Evolutionary conservation across 2,329 filamentous ascomycete genomes (phyloP), one percentile per base, ranked within the genome.

Genomic region (Penicillium sp.): DNA sequence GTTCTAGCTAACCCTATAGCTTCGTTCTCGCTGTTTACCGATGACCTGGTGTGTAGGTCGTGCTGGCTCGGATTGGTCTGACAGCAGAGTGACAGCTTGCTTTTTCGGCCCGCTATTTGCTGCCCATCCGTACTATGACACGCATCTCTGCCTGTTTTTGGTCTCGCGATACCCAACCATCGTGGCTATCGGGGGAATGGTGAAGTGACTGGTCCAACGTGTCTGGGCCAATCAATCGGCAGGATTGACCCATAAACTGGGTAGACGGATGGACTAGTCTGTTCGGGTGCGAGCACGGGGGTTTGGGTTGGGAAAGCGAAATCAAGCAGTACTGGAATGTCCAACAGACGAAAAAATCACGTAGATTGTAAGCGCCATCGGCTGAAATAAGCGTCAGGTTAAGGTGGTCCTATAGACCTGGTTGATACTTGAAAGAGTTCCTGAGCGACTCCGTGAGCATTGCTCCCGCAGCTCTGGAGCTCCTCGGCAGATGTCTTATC

Each of bases 181-280:
- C 43, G 3, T 16, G 46, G 46, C 28, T 33, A 30, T 42, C 22
- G n/a, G 11, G 35, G 11, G 11, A 37, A 13, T 54, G 52, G 6
- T 30, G 37, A 54, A 14, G 52, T 54, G 52, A 54, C 52, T 33
- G 28, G 38, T 54, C 52, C 26, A 54, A 40, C 38, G 7, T 30
- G 26, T 22, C 8, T 19, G 14, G 25, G 16, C 52, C 52, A 54
- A 54, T 54, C 52, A 54, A 5, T 30, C 7, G 38, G 16, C 52
- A 4, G n/a, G 26, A 30, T 6, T 30, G 37, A 6, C 38, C 14
- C 28, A 26, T 54, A 54, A 33, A 54, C 52, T 30, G 10, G 40
- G 22, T 7, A 40, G 33, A 26, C 35, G 16, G 35, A 40, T n/a
- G 26, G 35, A 25, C 33, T 53, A 38, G 51, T 28, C 33, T n/a